Conservation (phyloP, 129 eudicot genomes). For the Flaveria robusta region DNA sequence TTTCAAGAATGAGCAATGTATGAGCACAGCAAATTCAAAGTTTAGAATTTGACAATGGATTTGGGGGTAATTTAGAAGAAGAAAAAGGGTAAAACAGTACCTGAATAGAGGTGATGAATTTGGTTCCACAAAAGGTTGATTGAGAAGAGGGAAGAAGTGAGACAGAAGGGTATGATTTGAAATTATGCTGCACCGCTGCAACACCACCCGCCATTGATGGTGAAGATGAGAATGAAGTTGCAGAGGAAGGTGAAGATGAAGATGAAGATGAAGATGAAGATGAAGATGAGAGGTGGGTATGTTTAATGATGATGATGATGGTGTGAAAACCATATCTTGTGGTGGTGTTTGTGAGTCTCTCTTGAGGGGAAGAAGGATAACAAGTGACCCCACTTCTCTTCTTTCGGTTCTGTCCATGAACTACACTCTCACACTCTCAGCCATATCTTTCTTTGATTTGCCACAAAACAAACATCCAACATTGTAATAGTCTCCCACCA, state of each 20-base stretch:
- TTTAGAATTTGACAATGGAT: not conserved
- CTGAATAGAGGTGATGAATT: conserved; percentile 71
- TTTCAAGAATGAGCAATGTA: conserved; percentile 20
- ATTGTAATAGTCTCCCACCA: not conserved
- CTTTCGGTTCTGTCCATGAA: conserved; percentile 43
- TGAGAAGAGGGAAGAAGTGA: conserved; percentile 67
- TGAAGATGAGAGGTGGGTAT: not conserved
- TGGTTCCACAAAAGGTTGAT: conserved; percentile 79
- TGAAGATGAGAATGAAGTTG: no score
- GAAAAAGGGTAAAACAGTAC: conserved; percentile 35
- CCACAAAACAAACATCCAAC: conserved; percentile 15
- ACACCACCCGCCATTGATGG: conserved; percentile 36
- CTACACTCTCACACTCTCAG: conserved; percentile 35
- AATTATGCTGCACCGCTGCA: conserved; percentile 52
- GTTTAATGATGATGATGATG: conserved; percentile 26
- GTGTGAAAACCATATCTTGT: conserved; percentile 13
- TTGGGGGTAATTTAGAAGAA: not conserved
- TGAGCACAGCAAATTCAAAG: not conserved
- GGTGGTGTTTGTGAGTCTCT: conserved; percentile 40
- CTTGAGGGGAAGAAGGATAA: conserved; percentile 37
- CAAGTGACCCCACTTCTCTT: conserved; percentile 34
- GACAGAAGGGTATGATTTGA: conserved; percentile 53
- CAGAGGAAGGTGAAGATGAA: conserved; percentile 4
- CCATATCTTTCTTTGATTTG: conserved; percentile 34
- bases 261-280: conserved; percentile 24